These are phyloP conservation scores for Neurospora tetrasperma DNA, from an alignment of 495 filamentous ascomycete species.

Conservation along the genomic window DNA sequence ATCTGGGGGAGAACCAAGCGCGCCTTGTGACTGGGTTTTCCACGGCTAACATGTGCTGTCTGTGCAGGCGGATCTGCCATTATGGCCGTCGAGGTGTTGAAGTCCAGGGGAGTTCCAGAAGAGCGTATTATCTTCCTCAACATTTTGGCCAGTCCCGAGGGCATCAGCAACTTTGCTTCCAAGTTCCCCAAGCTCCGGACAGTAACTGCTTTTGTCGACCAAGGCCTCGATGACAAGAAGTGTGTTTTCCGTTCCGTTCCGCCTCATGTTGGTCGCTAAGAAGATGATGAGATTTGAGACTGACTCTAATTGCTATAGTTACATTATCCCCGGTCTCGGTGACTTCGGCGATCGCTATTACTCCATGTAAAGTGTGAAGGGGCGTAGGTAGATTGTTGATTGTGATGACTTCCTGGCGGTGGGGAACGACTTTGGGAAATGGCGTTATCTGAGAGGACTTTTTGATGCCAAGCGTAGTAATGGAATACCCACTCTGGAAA, in stretches of 20 bases:
- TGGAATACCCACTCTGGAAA: background rate
- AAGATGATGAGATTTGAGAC: conserved; percentile 1
- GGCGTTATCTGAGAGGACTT: background rate
- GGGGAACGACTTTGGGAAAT: background rate
- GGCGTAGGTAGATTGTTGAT: background rate
- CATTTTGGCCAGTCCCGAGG: conserved; percentile 88
- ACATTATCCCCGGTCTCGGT: conserved; percentile 89
- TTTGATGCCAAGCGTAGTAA: background rate
- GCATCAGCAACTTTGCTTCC: conserved; percentile 79
- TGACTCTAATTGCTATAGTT: conserved; percentile 43
- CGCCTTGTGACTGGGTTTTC: background rate
- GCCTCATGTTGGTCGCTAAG: conserved; percentile 11
- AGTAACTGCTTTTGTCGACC: conserved; percentile 93
- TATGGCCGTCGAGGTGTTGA: conserved; percentile 90
- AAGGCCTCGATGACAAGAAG: conserved; percentile 94
- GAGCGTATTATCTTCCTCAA: conserved; percentile 94
- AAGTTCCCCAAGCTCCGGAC: conserved; percentile 87
- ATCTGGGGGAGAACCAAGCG: background rate
- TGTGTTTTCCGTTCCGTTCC: conserved; percentile 32
- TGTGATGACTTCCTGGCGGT: background rate
- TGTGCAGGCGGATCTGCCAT: conserved; percentile 78
- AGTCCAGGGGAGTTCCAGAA: conserved; percentile 81
- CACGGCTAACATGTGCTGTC: conserved; percentile 5
- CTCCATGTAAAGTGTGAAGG: conserved; percentile 51
- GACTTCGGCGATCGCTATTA: conserved; percentile 98